Base-by-base conservation (phyloP, 192 early-diverging fungal species). In the Backusella circina region DNA sequence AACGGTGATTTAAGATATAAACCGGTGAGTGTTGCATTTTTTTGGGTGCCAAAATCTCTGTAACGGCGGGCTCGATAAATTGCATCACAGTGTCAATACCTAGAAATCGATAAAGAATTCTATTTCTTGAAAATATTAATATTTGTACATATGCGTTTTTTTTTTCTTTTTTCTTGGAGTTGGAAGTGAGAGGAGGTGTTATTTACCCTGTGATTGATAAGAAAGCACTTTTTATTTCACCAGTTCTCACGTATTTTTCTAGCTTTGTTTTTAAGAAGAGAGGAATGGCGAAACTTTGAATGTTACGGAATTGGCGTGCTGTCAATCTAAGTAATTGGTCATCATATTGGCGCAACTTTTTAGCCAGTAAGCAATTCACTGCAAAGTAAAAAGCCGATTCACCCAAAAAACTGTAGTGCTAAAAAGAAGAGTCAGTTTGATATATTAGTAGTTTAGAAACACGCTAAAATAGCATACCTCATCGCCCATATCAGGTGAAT, bases 341-440 rank as follows among this genome's bases (percentile, higher is more conserved):
- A 28, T 61, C 54, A 12, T 61, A 61, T 10, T 61, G 54, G 2
- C 54, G 54, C 4, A 61, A 61, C 10, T 61, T 61, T 12, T 61
- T 61, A 28, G 54, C 23, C 23, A 61, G 26, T 28, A 61, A 61
- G 10, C 54, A 61, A 26, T 61, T 61, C 26, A 61, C 54, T 61
- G 54, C 23, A 61, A 61, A 61, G n/a, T 61, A 61, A 23, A 61
- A 61, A 61, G 54, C 54, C 28, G 54, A 61, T 61, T 61, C 54
- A 28, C 54, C 54, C 23, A 61, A 61, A 61, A 61, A 61, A 1
- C 0, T 28, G n/a, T 28, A 61, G 12, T 61, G 54, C 54, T 61
- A 61, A 28, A 6, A 18, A n/a, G n/a, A 47, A 7, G 18, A 6
- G 5, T n/a, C n/a, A 7, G 44, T n/a, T 18, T 47, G 5, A 47